Conservation (phyloP, 73 alveolate genomes). For the Symbiodinium pilosum region DNA sequence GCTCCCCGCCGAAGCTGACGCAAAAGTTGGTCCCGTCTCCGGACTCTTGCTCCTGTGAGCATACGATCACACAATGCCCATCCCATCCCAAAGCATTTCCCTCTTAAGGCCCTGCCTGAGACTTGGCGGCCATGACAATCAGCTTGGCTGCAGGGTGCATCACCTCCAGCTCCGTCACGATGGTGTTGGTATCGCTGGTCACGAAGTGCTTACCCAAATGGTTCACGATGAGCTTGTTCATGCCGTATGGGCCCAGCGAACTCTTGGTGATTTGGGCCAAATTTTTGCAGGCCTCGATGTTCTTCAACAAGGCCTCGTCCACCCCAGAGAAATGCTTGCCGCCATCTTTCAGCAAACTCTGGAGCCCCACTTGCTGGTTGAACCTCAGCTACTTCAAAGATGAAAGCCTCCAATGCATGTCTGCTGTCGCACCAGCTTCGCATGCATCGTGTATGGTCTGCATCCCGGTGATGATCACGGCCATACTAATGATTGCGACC, state of each 20-base stretch:
- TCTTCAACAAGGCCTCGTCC: constrained; percentile 96
- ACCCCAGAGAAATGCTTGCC: constrained; percentile 98
- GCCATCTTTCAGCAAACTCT: constrained; percentile 97
- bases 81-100: too few relatives aligned
- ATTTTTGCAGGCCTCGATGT: constrained; percentile 96
- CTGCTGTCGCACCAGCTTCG: too few relatives aligned
- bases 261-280: constrained; percentile 99
- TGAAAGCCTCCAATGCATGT: too few relatives aligned
- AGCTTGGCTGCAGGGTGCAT: constrained; percentile 99
- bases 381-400: too few relatives aligned
- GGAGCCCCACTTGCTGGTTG: constrained; percentile 94
- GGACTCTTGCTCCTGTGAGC: constrained; percentile 97
- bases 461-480: neutral
- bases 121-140: constrained; percentile 98
- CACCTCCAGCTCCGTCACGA: constrained; percentile 98
- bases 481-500: neutral
- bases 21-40: constrained; percentile 99
- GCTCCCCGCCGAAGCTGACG: constrained; percentile 99
- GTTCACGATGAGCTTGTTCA: constrained; percentile 99
- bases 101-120: neutral
- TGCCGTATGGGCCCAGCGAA: constrained; percentile 99
- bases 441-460: neutral
- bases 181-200: constrained; percentile 99
- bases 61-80: too few relatives aligned
- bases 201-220: constrained; percentile 99